A percentile compares a stretch with the other conserved stretches of the same genome.
Conservation (phyloP, 1,284 basidiomycete species). For the Cutaneotrichosporon sp. region DNA sequence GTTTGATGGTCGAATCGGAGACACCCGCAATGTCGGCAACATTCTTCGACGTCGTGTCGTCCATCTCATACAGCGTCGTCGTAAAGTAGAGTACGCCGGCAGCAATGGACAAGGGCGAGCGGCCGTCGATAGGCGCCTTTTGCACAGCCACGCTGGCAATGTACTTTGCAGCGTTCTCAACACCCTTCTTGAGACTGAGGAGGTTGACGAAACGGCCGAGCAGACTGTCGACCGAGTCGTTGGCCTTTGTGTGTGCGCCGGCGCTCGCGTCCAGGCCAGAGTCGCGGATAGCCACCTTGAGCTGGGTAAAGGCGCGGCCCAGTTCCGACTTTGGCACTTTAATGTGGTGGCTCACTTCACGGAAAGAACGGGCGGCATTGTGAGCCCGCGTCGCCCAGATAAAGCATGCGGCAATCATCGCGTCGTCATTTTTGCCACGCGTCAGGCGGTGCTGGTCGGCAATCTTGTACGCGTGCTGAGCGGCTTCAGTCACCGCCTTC, state of each 20-base stretch:
- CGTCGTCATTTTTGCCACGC: constrained; percentile 79
- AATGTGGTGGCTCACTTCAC: constrained; percentile 89
- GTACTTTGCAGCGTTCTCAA: constrained; percentile 63
- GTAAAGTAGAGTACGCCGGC: constrained; percentile 94
- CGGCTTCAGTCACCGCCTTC: constrained; percentile 63
- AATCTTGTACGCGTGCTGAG: constrained; percentile 91
- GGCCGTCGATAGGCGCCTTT: constrained; percentile 81
- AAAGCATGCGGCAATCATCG: constrained; percentile 94
- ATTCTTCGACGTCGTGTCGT: constrained; percentile 66
- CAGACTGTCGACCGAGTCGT: constrained; percentile 70
- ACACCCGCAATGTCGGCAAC: constrained; percentile 93
- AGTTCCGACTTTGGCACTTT: constrained; percentile 85
- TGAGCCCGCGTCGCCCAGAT: constrained; percentile 95
- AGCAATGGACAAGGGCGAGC: constrained; percentile 92
- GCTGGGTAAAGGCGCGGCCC: constrained; percentile 79
- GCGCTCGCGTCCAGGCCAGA: constrained; percentile 2
- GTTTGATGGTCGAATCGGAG: constrained; percentile 93
- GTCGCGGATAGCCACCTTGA: constrained; percentile 24
- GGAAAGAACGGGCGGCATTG: constrained; percentile 88
- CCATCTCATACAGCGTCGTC: constrained; percentile 68
- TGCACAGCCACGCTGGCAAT: constrained; percentile 76
- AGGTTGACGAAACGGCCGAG: constrained; percentile 94
- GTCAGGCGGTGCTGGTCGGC: constrained; percentile 86
- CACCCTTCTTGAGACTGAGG: constrained; percentile 37
- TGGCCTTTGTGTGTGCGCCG: constrained; percentile 35